Conservation (phyloP, 306 rosid genomes). For the Psophocarpus tetragonolobus region DNA sequence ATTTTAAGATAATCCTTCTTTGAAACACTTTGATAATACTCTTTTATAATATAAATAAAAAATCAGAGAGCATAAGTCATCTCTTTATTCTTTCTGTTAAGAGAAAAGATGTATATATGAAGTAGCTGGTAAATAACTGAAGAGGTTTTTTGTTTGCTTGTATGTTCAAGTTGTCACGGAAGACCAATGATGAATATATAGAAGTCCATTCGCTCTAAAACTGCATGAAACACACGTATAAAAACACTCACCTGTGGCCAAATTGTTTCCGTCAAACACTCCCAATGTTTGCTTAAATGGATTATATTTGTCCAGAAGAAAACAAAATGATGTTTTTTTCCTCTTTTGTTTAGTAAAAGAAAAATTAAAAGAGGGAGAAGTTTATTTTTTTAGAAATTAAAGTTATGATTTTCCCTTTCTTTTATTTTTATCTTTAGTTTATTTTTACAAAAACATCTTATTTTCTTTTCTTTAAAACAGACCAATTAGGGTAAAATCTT, state of each 20-base stretch:
- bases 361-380: not conserved
- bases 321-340: not conserved
- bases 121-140: slow-evolving; percentile 1
- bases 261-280: not conserved
- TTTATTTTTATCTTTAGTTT: not conserved
- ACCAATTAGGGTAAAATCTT: not conserved
- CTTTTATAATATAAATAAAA: too few relatives aligned
- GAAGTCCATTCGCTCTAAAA: slow-evolving; percentile 19
- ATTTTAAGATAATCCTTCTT: too few relatives aligned
- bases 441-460: not conserved
- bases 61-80: too few relatives aligned
- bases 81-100: too few relatives aligned
- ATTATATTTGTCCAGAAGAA: not conserved
- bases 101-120: too few relatives aligned
- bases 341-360: not conserved
- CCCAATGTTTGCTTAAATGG: not conserved
- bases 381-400: not conserved
- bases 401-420: not conserved
- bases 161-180: not conserved
- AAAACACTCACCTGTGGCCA: not conserved
- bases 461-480: not conserved
- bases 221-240: slow-evolving; percentile 22
- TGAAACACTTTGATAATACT: too few relatives aligned
- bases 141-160: not conserved
- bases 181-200: too few relatives aligned